phyloP scores from a whole-genome alignment of 2,329 filamentous ascomycete species.

The Ophiocordyceps camponoti-floridani region DNA sequence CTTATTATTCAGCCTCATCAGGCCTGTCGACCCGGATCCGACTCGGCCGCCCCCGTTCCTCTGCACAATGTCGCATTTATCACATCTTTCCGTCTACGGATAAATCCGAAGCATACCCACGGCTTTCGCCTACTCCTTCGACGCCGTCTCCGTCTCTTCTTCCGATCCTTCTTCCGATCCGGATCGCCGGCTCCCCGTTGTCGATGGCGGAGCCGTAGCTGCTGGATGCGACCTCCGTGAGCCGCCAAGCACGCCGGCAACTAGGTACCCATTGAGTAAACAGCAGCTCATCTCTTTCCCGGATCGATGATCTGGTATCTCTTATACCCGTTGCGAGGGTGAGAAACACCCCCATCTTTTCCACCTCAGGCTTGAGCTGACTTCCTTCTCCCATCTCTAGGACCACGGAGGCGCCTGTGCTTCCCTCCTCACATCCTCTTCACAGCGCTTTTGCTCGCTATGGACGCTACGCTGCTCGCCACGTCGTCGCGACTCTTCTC shows the following conservation, averaged over 20 bases:
- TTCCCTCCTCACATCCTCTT: constrained; percentile 46
- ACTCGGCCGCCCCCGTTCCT: neutral
- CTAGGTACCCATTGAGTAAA: neutral
- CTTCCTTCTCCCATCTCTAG: constrained; percentile 19
- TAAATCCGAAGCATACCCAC: neutral
- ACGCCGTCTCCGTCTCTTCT: neutral
- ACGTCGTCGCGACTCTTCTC: constrained; percentile 58
- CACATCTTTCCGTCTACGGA: neutral
- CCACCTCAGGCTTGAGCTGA: neutral
- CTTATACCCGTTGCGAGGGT: constrained; percentile 62
- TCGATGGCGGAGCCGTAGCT: neutral
- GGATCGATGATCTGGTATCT: constrained; percentile 55
- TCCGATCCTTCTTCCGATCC: neutral
- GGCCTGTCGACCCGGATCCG: neutral
- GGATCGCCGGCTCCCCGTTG: neutral
- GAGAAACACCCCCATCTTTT: constrained; percentile 12
- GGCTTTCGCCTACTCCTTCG: neutral
- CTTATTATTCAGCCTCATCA: neutral
- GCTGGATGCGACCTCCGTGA: neutral
- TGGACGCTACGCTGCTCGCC: constrained; percentile 50
- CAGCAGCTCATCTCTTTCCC: neutral
- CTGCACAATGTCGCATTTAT: neutral
- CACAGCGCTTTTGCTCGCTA: constrained; percentile 48
- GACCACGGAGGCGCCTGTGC: constrained; percentile 55
- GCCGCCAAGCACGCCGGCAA: neutral